Evolutionary conservation across 179 eudicot genomes (phyloP).

Genomic region (Spinacia oleracea): DNA sequence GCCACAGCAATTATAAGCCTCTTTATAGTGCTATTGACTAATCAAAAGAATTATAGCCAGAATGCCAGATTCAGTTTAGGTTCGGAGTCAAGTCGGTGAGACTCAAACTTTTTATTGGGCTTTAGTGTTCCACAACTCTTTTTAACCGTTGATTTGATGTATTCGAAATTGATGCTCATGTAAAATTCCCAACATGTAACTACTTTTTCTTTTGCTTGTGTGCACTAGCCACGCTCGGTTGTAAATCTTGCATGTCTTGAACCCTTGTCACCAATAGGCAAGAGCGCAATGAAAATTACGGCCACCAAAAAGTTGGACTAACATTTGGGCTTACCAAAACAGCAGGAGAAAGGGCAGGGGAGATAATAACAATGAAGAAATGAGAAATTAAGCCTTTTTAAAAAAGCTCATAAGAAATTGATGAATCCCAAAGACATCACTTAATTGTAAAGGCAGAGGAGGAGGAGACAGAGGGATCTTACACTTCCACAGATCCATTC

Average conservation of each 20-base stretch:
- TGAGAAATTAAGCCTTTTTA: not conserved
- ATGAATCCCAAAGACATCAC: not conserved
- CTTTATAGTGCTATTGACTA: not conserved
- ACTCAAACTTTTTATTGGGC: not conserved
- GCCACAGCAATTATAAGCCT: not conserved
- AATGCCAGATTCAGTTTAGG: not conserved
- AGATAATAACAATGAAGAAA: not conserved
- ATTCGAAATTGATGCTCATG: not conserved
- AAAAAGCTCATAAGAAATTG: not conserved
- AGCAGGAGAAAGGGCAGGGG: not conserved
- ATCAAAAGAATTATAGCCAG: not conserved
- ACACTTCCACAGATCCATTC: conserved; percentile 94
- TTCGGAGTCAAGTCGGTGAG: not conserved
- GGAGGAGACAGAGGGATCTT: conserved; percentile 36
- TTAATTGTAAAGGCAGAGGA: not conserved
- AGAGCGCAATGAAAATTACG: not conserved
- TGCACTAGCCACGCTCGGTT: not conserved
- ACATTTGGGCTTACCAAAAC: not conserved
- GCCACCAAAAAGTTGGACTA: not conserved
- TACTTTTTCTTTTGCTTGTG: not conserved
- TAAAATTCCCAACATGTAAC: not conserved
- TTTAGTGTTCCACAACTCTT: not conserved
- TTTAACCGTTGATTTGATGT: not conserved
- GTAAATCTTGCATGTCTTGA: not conserved
- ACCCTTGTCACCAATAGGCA: not conserved